Conservation (phyloP, 495 filamentous ascomycete species). For the Poronia punctata region DNA sequence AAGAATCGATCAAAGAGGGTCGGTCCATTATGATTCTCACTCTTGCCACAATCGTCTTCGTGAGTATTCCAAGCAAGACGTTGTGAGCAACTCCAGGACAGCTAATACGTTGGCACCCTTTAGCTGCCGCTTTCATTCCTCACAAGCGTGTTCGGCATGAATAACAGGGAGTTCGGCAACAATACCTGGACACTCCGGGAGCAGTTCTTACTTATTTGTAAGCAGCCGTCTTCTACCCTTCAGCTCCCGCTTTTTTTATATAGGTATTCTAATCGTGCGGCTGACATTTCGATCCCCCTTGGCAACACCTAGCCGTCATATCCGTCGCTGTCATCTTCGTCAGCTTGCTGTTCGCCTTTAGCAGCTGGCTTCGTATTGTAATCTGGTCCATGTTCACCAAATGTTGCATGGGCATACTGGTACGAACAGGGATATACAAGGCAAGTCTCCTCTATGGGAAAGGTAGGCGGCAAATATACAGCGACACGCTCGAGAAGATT, state of each 20-base stretch:
- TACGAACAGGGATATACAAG: conserved; percentile 16
- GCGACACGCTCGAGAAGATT: too few relatives aligned
- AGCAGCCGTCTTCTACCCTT: conserved; percentile 2
- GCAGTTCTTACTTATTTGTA: conserved; percentile 33
- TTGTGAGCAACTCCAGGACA: not conserved
- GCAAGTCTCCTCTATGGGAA: too few relatives aligned
- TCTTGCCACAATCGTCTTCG: conserved; percentile 53
- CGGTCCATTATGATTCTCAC: conserved; percentile 59
- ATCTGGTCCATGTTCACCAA: conserved; percentile 13
- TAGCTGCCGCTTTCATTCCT: conserved; percentile 37
- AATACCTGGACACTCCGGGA: conserved; percentile 15
- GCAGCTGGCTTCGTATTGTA: conserved; percentile 12
- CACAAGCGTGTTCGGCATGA: conserved; percentile 38
- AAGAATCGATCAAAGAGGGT: conserved; percentile 51
- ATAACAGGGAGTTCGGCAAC: conserved; percentile 25
- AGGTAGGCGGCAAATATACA: too few relatives aligned
- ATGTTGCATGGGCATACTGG: conserved; percentile 1
- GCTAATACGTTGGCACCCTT: not conserved
- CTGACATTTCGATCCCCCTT: too few relatives aligned
- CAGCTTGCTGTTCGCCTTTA: conserved; percentile 28
- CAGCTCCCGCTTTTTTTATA: too few relatives aligned
- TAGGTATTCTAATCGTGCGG: too few relatives aligned
- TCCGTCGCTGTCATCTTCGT: conserved; percentile 28
- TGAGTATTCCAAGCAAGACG: conserved; percentile 14
- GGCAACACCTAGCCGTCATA: conserved; percentile 27